Evolutionary conservation across 1,284 basidiomycete genomes (phyloP).

Genomic region (Papiliotrema flavescens): DNA sequence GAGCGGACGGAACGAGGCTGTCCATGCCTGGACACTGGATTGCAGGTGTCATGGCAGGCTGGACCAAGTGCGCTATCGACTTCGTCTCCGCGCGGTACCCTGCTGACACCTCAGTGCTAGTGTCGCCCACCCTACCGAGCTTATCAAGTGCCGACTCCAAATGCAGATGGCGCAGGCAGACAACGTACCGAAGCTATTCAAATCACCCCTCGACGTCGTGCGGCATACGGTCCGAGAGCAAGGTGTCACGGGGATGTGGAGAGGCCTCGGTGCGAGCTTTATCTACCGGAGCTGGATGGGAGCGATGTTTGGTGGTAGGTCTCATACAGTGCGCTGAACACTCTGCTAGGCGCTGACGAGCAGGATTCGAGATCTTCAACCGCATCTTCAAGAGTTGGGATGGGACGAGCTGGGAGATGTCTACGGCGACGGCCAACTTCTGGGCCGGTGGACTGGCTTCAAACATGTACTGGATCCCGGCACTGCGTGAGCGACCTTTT

Average conservation of each 20-base stretch:
- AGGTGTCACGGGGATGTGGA: conserved; percentile 46
- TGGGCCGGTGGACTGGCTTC: conserved; percentile 47
- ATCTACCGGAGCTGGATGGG: conserved; percentile 46
- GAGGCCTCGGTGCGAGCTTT: conserved; percentile 44
- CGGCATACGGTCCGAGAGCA: conserved; percentile 40
- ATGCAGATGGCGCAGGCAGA: conserved; percentile 39
- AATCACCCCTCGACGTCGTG: conserved; percentile 45
- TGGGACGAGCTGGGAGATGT: conserved; percentile 46
- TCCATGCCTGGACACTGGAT: conserved; percentile 42
- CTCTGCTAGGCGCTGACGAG: not conserved
- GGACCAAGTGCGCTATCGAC: conserved; percentile 42
- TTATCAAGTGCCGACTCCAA: conserved; percentile 50
- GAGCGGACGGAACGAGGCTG: conserved; percentile 23
- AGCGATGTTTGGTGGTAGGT: conserved; percentile 48
- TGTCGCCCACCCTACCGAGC: conserved; percentile 49
- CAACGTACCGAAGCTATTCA: conserved; percentile 33
- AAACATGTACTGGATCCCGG: conserved; percentile 46
- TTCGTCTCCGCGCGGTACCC: not conserved
- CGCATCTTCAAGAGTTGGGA: conserved; percentile 43
- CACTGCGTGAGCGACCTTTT: conserved; percentile 33
- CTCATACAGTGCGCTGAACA: not conserved
- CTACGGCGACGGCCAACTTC: conserved; percentile 40
- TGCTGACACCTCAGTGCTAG: conserved; percentile 27
- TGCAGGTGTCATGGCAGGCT: conserved; percentile 47
- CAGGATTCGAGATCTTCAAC: conserved; percentile 49